Percentiles rank a stretch among this genome's conserved stretches.
Conservation (phyloP, 352 stramenopile genomes). For the Phytophthora constricta region DNA sequence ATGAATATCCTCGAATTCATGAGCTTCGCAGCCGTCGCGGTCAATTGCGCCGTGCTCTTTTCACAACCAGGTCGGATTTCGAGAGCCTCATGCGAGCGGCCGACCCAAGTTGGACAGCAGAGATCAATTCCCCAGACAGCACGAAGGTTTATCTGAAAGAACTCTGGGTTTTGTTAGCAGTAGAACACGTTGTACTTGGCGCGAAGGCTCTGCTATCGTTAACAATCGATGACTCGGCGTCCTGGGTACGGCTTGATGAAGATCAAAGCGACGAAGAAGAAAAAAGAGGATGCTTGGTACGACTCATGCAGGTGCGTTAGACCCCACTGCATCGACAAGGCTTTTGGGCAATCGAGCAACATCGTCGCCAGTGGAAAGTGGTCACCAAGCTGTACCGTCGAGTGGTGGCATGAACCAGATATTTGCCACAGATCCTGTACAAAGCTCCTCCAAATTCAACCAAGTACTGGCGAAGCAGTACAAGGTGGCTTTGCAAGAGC, state of each 20-base stretch:
- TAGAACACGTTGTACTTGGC: constrained; percentile 72
- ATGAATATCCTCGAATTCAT: constrained; percentile 92
- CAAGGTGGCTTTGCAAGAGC: constrained; percentile 39
- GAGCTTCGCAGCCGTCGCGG: constrained; percentile 84
- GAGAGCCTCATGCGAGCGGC: constrained; percentile 53
- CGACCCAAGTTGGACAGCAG: constrained; percentile 16
- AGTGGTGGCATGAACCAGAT: neutral
- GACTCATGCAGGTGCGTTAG: neutral
- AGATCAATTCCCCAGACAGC: constrained; percentile 1
- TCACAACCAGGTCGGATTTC: constrained; percentile 69
- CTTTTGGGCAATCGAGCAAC: neutral
- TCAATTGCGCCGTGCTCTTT: constrained; percentile 82
- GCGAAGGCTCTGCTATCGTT: constrained; percentile 72
- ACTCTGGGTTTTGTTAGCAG: constrained; percentile 63
- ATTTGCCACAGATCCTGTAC: neutral
- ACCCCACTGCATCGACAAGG: neutral
- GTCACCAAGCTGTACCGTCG: neutral
- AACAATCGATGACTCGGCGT: constrained; percentile 69
- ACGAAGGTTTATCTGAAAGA: constrained; percentile 51
- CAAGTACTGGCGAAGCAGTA: constrained; percentile 56
- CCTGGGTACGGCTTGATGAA: constrained; percentile 79
- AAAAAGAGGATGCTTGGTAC: constrained; percentile 32
- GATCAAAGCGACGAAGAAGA: constrained; percentile 59
- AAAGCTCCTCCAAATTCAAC: constrained; percentile 36
- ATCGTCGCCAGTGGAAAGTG: neutral